Base-by-base conservation (phyloP, 2,329 filamentous ascomycete species). In the Ustulina deusta region DNA sequence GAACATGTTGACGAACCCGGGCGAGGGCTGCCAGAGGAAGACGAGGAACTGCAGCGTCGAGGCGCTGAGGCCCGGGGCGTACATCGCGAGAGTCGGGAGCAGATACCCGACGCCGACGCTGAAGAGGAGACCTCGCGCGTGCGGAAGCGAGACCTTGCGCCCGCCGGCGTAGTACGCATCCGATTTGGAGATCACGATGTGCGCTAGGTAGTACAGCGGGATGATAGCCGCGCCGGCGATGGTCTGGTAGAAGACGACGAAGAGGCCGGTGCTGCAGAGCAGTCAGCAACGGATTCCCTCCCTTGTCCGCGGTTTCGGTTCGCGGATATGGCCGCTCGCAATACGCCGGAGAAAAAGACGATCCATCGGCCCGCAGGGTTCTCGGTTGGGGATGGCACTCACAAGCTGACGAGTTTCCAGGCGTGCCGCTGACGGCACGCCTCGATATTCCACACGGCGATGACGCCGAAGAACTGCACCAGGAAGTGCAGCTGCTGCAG, bases 401-500 rank as follows among this genome's bases (percentile, higher is more conserved):
- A 76, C 74, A 69, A 76, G 60, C 74, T 76, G 42, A 76, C 54
- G 15, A 72, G 36, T 56, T 68, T 72, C 55, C 72, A 66, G 5
- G 65, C 51, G 52, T 75, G 74, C 40, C 74, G 58, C 10, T 27
- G 22, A 1, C 76, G 73, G 11, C 65, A 71, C 4, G 73, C 72
- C 71, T 77, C 76, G 22, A 75, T 66, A 10, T 66, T 69, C 73
- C 72, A 76, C 22, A 76, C 68, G 44, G 66, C 70, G 42, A 77
- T 63, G 48, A 76, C 63, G 27, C 71, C 69, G 40, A 75, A 74
- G 66, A 74, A 76, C 58, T 73, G 69, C 49, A 73, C 57, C 7
- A 77, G 61, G 66, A 77, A 77, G 57, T 76, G 73, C n/a, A 68
- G 36, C 69, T 77, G 76, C 66, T 77, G 74, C 17, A 71, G 52